Evolutionary conservation across 495 filamentous ascomycete species (phyloP), one percentile per base, ranked within the genome.

Genomic region (Chaetomium fimeti): DNA sequence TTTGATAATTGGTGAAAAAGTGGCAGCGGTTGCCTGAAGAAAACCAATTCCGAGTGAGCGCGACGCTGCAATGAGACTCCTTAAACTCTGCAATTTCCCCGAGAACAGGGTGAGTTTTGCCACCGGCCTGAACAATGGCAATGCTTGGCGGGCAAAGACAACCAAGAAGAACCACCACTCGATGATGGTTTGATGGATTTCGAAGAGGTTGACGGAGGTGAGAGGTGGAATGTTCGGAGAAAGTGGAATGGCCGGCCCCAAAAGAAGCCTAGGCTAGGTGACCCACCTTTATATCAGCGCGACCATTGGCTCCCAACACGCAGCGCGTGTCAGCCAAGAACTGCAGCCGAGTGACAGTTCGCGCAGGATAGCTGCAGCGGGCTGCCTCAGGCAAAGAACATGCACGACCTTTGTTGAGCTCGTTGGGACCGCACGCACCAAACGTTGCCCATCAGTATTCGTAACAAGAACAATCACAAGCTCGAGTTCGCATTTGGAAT

Each of bases 261-360:
- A 53, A 64, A 61, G 47, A n/a, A 64, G 61, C 12, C 51, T 64
- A 64, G 61, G 62, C 53, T 43, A 42, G 6, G 6, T 4, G 38
- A n/a, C 59, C 68, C 68, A 67, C 62, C n/a, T 42, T 29, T 32
- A 42, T 43, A 0, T 3, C 2, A 1, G 20, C 22, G 7, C 27
- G 4, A 16, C 52, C 18, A 65, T 65, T 68, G 62, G 66, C 18
- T 59, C 29, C 15, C 9, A 3, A 12, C 9, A 9, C 7, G 15
- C 36, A 27, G 40, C n/a, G 49, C 40, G 66, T 66, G 66, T 63
- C 56, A 70, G 66, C 66, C 65, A 64, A 66, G 61, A 48, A 53
- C 27, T 49, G 18, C 22, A 18, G 43, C 1, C 48, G 48, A 51
- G 47, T 9, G 38, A 48, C 40, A 29, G 6, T 43, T 28, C 58